Evolutionary conservation across 2,329 filamentous ascomycete species (phyloP).

Genomic region (Endocalyx cinctus): DNA sequence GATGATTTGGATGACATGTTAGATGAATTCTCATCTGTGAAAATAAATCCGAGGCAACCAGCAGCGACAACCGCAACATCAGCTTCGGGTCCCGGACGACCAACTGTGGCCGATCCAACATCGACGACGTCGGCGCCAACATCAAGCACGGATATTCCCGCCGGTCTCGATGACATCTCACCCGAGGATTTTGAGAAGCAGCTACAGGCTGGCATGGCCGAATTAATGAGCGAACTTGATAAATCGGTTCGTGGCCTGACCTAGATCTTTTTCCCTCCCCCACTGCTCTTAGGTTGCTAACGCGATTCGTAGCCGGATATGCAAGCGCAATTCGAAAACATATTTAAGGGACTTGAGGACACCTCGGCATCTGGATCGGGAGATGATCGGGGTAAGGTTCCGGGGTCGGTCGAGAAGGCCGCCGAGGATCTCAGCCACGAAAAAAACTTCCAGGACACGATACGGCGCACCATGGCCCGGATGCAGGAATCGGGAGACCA

Average conservation of each 20-base stretch:
- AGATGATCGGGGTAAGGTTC: slow-evolving; percentile 18
- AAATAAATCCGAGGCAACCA: slow-evolving; percentile 45
- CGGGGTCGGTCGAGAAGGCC: slow-evolving; percentile 17
- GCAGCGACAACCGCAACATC: too few relatives aligned
- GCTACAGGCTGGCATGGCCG: slow-evolving; percentile 86
- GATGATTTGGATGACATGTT: slow-evolving; percentile 95
- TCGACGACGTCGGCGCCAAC: slow-evolving; percentile 10
- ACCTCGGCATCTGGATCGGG: slow-evolving; percentile 34
- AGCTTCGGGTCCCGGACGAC: slow-evolving; percentile 18
- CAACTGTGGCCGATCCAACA: slow-evolving; percentile 14
- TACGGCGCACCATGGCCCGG: slow-evolving; percentile 88
- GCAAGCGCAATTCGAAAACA: slow-evolving; percentile 71
- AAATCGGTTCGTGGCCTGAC: slow-evolving; percentile 44
- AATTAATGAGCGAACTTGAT: slow-evolving; percentile 69
- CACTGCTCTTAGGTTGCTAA: not conserved
- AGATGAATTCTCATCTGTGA: slow-evolving; percentile 76
- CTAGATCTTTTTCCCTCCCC: not conserved
- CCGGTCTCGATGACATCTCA: slow-evolving; percentile 42
- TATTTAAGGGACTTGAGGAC: slow-evolving; percentile 68
- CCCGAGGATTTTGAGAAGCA: slow-evolving; percentile 80
- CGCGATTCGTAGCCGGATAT: slow-evolving; percentile 57
- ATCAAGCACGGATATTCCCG: slow-evolving; percentile 19
- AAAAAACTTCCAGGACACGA: slow-evolving; percentile 83
- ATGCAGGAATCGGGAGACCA: slow-evolving; percentile 88
- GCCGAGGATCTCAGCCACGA: slow-evolving; percentile 43